Base-by-base conservation (phyloP, 148 eudicot genomes). In the Camellia japonica region DNA sequence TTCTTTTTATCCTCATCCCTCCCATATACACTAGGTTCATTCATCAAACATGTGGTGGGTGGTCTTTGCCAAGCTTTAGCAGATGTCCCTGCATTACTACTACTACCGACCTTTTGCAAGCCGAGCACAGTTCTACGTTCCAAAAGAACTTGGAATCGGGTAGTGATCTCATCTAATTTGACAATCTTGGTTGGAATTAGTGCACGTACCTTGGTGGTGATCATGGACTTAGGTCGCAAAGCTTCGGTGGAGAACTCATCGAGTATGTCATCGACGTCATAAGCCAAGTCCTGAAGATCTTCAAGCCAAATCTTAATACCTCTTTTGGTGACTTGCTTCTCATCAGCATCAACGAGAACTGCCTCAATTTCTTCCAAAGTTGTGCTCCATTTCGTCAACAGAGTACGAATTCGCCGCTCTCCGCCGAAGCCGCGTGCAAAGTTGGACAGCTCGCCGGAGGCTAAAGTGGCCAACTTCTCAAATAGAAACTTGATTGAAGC, bases 311-410 rank as follows among this genome's bases (percentile, higher is more conserved):
- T 7, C 38, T 52, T 77, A 12, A 80, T 58, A 2, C 67, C 5
- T 18, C 20, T 46, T 4, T 76, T 6, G 0, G 64, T 67, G 5
- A 77, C 3, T 54, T 85, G 88, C 71, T 82, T 85, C 41, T 83
- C 81, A 71, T 83, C 88, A 1, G 85, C 88, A 83, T 85, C 85
- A 23, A 58, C 81, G 42, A 85, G 81, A 63, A 80, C 85, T 2
- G 66, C 85, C 16, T 49, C 51, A 19, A 85, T 62, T 11, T 54
- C 49, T 1, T 54, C 2, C 66, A 85, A 43, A 3, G 20, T 80
- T 1, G 14, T 51, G 0, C 30, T 71, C 75, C 79, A 79, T 56
- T 64, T 74, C 70, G 18, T 58, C 46, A 77, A 61, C 42, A 52
- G 73, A n/a, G 78, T 41, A 30, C 30, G 30, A 30, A 30, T 30